Conservation (phyloP, 441 rosid genomes). For the Euphorbia schlechtendalii region DNA sequence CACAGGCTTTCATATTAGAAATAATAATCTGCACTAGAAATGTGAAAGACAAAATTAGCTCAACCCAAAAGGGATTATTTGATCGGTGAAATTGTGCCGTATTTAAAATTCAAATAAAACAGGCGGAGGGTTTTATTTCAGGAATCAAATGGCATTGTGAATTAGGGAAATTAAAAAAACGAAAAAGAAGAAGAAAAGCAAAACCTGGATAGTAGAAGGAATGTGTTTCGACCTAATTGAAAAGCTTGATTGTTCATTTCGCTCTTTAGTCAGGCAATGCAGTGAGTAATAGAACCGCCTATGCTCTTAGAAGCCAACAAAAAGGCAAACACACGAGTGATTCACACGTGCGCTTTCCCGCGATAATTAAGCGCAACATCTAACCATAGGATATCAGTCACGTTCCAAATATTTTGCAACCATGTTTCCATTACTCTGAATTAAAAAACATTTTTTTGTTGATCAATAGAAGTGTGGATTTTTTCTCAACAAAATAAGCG, state of each 20-base stretch:
- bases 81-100: not conserved
- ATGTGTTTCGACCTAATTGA: slow-evolving; percentile 4
- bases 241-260: slow-evolving; percentile 10
- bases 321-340: not conserved
- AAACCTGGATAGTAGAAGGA: slow-evolving; percentile 12
- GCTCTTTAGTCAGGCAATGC: not conserved
- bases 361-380: not conserved
- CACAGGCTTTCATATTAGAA: not conserved
- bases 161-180: not conserved
- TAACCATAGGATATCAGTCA: too few relatives aligned
- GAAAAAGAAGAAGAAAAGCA: not conserved
- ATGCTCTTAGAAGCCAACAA: not conserved
- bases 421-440: too few relatives aligned
- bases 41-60: not conserved
- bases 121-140: too few relatives aligned
- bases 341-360: slow-evolving; percentile 11
- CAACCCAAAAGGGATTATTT: not conserved
- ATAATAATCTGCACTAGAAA: not conserved
- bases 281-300: not conserved
- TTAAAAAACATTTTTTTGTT: too few relatives aligned
- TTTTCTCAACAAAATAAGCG: too few relatives aligned
- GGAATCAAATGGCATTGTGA: not conserved
- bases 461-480: too few relatives aligned
- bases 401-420: too few relatives aligned
- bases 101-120: not conserved